phyloP scores from a whole-genome alignment of 2,329 filamentous ascomycete genomes.

The Paracoccidioides brasiliensis region DNA sequence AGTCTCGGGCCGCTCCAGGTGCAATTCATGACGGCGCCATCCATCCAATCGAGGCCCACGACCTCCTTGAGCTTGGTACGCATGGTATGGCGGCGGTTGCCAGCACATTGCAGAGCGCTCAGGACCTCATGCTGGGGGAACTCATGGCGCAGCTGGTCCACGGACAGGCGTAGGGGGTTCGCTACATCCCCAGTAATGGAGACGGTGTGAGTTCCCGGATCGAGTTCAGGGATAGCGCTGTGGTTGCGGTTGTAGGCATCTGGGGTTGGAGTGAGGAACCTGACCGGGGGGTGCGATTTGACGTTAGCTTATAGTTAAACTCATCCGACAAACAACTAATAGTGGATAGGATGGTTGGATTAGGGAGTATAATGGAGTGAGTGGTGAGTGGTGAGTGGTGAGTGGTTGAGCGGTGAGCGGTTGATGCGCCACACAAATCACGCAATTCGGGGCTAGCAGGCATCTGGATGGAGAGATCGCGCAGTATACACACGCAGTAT shows the following conservation, averaged over 20 bases:
- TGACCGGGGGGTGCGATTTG: slow-evolving; percentile 11
- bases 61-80: slow-evolving; percentile 47
- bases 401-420: neutral
- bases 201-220: slow-evolving; percentile 30
- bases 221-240: slow-evolving; percentile 39
- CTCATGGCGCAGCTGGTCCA: slow-evolving; percentile 34
- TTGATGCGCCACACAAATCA: slow-evolving; percentile 3
- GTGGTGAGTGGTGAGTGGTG: neutral
- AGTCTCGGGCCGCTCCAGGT: slow-evolving; percentile 43
- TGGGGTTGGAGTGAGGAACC: slow-evolving; percentile 40
- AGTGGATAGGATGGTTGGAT: neutral
- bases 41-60: slow-evolving; percentile 46
- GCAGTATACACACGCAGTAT: neutral
- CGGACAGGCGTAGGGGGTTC: slow-evolving; percentile 32
- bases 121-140: slow-evolving; percentile 43
- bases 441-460: slow-evolving; percentile 3
- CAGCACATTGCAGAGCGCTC: slow-evolving; percentile 48
- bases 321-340: neutral
- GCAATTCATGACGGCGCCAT: slow-evolving; percentile 49
- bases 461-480: neutral
- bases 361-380: neutral
- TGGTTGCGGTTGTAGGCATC: slow-evolving; percentile 47
- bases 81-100: slow-evolving; percentile 49
- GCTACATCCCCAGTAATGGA: slow-evolving; percentile 39
- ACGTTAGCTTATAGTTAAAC: no score